Evolutionary conservation across 2,329 filamentous ascomycete genomes (phyloP).

Genomic region (Beauveria australis): DNA sequence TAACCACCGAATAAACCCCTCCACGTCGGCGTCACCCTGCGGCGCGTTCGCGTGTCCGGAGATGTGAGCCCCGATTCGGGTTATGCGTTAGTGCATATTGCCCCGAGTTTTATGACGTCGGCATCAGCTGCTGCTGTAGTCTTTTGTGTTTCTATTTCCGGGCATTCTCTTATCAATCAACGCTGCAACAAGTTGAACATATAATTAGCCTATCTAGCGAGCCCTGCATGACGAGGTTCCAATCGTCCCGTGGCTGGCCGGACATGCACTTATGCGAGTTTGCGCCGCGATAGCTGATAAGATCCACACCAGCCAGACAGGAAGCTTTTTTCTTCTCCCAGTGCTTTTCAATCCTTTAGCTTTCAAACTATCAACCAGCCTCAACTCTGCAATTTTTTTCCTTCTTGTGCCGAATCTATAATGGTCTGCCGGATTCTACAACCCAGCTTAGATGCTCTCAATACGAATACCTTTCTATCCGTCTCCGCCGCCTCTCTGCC

Average conservation of each 20-base stretch:
- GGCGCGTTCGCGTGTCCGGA: background rate
- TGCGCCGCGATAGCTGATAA: constrained; percentile 1
- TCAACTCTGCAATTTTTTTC: background rate
- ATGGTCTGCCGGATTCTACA: background rate
- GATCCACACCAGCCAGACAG: background rate
- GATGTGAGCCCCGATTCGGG: background rate
- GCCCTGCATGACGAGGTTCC: background rate
- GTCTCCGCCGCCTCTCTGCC: background rate
- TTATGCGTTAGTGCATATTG: background rate
- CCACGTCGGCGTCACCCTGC: background rate
- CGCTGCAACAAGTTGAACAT: background rate
- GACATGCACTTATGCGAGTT: constrained; percentile 9
- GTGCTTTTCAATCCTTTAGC: background rate
- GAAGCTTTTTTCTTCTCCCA: background rate
- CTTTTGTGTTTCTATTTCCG: background rate
- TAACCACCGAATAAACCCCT: background rate
- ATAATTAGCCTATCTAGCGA: background rate
- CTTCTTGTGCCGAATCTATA: background rate
- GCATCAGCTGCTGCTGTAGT: background rate
- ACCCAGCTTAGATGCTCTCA: background rate
- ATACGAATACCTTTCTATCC: background rate
- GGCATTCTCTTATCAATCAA: background rate
- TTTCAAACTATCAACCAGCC: background rate
- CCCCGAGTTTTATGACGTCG: background rate
- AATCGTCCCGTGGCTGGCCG: background rate